Conservation (phyloP, 345 rosid species). For the Viola odorata region DNA sequence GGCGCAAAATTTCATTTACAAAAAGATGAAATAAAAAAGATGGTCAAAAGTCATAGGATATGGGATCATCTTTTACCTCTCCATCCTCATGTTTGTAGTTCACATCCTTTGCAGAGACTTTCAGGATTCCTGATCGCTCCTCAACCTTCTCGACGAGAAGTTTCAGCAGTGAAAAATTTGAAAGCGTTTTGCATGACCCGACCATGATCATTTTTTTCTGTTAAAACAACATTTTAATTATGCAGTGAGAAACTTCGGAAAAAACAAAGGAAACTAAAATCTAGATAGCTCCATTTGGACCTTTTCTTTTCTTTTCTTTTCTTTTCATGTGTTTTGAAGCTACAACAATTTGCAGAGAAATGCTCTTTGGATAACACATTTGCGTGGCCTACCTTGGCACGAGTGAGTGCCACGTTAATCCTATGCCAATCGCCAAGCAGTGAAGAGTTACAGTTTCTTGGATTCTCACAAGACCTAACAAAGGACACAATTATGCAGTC, state of each 20-base stretch:
- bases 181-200: constrained; percentile 71
- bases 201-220: constrained; percentile 94
- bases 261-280: too few relatives aligned
- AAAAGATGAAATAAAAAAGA: background rate
- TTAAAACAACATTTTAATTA: background rate
- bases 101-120: constrained; percentile 34
- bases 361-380: too few relatives aligned
- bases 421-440: constrained; percentile 96
- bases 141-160: constrained; percentile 69
- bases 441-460: constrained; percentile 50
- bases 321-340: background rate
- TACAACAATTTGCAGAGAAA: background rate
- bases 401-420: constrained; percentile 87
- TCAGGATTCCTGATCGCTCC: constrained; percentile 62
- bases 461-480: constrained; percentile 68
- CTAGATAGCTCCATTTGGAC: background rate
- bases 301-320: background rate
- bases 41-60: background rate
- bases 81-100: constrained; percentile 18
- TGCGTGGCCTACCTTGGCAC: constrained; percentile 62
- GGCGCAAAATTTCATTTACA: background rate
- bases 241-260: too few relatives aligned
- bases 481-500: constrained; percentile 88
- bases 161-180: constrained; percentile 73
- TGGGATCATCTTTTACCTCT: constrained; percentile 25